Base-by-base conservation (phyloP, 164 flowering plant genomes). In the Aristolochia californica region DNA sequence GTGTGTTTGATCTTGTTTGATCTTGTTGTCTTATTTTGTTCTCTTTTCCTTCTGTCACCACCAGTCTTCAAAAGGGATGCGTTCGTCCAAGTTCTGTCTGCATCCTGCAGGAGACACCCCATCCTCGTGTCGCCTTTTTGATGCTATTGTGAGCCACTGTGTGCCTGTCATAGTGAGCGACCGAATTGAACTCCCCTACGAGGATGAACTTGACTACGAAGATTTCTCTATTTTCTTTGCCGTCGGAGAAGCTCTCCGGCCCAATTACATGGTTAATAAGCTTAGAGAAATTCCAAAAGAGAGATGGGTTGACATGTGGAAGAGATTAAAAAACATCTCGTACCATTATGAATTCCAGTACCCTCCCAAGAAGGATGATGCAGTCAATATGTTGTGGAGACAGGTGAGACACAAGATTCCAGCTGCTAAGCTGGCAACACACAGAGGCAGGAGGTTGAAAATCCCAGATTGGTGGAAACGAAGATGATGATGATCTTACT, bases 41-140 rank as follows among this genome's bases (percentile, higher is more conserved):
- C 9, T 22, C 55, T 60, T 49, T 22, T 58, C 25, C 27, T 58
- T 13, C 26, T 64, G 28, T 49, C 43, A 14, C 11, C 50, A 30
- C 63, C 84, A 89, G 97, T 81, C 99, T 52, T 57, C 88, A 1
- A 61, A 70, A 62, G 96, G 89, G 38, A 93, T 93, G 97, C 83
- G 93, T 2, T 67, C 78, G 55, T 89, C 99, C 38, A 93, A 93
- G 78, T 93, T 87, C 74, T 93, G 99, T 68, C 75, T 93, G 56
- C 75, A 85, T 62, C 96, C 96, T 26, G 99, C 97, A 9, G 99
- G 97, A 58, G 97, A 93, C 69, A 93, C 97, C 43, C 99, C 99
- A 43, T 93, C 99, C 26, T 89, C 99, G 21, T 85, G 94, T 66
- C 91, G 97, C 11, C 82, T 93, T 28, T 93, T 93, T 71, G 98